These are phyloP conservation scores for Planoprotostelium fungivorum DNA, from an alignment of 78 protist species.

Conservation along the genomic window DNA sequence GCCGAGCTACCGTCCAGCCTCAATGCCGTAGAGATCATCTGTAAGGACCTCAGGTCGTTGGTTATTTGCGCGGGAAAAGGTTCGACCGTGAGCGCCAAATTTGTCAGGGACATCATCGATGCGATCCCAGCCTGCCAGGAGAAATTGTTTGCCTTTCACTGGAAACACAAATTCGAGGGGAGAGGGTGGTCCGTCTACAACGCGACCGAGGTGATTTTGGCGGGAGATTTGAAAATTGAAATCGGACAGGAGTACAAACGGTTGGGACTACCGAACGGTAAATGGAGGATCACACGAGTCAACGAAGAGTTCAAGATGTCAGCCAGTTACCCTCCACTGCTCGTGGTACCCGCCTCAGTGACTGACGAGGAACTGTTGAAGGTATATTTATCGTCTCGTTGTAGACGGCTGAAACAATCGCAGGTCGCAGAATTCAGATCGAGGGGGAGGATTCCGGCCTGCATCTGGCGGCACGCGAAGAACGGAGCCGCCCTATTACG, in stretches of 20 bases:
- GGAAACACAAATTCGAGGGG: neutral
- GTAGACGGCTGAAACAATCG: neutral
- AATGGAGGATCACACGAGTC: constrained; percentile 27
- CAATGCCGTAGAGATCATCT: neutral
- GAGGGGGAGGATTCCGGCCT: constrained; percentile 31
- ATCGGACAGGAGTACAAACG: neutral
- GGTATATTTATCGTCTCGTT: constrained; percentile 13
- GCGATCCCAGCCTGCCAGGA: neutral
- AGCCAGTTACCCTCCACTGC: constrained; percentile 15
- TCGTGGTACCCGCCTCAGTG: constrained; percentile 20
- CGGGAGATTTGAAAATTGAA: neutral
- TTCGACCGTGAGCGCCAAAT: neutral
- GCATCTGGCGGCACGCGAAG: constrained; percentile 9
- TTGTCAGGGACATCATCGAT: neutral
- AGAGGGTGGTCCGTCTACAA: neutral
- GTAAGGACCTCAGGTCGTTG: neutral
- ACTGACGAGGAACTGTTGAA: constrained; percentile 13
- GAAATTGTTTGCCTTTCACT: neutral
- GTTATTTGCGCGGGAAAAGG: neutral
- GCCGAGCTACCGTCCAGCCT: neutral
- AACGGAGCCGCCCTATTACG: constrained; percentile 19
- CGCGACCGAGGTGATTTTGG: neutral
- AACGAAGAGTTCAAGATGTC: constrained; percentile 19
- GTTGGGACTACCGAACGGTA: constrained; percentile 5
- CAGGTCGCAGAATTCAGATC: constrained; percentile 13